These are phyloP conservation scores for Ambrosiella cleistominuta DNA, from an alignment of 2,329 filamentous ascomycete species.

Conservation along the genomic window DNA sequence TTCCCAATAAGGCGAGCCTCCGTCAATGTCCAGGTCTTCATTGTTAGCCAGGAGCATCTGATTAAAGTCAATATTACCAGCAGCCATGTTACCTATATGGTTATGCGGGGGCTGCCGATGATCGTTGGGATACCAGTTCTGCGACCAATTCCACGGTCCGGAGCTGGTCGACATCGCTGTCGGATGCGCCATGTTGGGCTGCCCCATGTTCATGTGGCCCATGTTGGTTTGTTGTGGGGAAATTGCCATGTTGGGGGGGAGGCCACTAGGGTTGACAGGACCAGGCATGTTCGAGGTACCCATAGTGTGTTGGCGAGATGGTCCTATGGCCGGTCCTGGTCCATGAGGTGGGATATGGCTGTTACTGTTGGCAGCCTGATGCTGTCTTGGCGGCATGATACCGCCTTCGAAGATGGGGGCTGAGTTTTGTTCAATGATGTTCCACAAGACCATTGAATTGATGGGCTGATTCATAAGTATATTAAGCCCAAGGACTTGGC, in stretches of 20 bases:
- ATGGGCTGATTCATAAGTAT: conserved; percentile 11
- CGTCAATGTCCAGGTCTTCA: conserved; percentile 12
- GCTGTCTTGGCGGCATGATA: too few species aligned
- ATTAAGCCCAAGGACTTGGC: conserved; percentile 4
- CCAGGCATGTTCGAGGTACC: background rate
- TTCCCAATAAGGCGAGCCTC: conserved; percentile 6
- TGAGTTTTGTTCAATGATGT: conserved; percentile 9
- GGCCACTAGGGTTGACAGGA: background rate
- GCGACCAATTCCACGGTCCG: background rate
- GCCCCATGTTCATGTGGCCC: background rate
- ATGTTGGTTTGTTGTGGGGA: background rate
- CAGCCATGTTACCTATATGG: too few species aligned
- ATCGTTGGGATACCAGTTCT: background rate
- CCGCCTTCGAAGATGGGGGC: background rate
- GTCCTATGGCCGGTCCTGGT: background rate
- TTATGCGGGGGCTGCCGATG: background rate
- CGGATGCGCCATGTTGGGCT: background rate
- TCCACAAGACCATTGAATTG: conserved; percentile 9
- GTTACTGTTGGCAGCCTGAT: background rate
- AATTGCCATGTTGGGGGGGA: background rate
- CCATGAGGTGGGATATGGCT: background rate
- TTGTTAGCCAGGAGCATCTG: background rate
- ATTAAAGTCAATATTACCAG: background rate
- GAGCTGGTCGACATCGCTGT: background rate
- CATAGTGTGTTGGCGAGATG: background rate